These are phyloP conservation scores for Porpolomopsis calyptriformis DNA, from an alignment of 768 basidiomycete species.

Conservation along the genomic window DNA sequence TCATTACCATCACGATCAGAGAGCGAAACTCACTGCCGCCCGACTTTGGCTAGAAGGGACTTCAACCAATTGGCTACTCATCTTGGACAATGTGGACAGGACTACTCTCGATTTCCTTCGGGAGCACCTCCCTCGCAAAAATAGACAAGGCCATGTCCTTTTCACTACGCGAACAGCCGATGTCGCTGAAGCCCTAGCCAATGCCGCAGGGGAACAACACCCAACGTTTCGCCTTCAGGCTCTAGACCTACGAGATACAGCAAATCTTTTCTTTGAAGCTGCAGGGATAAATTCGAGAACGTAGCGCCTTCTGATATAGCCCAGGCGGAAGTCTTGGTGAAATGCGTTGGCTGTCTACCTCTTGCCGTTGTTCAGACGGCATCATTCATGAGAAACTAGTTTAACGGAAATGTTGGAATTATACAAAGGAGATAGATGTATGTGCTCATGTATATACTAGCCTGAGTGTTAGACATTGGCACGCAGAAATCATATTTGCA, in stretches of 20 bases:
- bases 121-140: not conserved
- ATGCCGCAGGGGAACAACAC: not conserved
- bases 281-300: not conserved
- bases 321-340: not conserved
- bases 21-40: not conserved
- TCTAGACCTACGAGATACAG: not conserved
- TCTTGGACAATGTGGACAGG: not conserved
- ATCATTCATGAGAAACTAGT: not conserved
- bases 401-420: not conserved
- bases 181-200: not conserved
- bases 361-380: constrained; percentile 1
- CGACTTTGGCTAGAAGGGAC: not conserved
- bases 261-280: not conserved
- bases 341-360: not conserved
- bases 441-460: not conserved
- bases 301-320: not conserved
- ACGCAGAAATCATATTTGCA: too few relatives aligned
- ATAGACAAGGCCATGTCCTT: not conserved
- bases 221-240: not conserved
- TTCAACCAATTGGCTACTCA: not conserved
- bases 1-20: not conserved
- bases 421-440: not conserved
- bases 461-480: too few relatives aligned
- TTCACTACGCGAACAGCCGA: not conserved
- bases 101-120: not conserved